Conservation (phyloP, 805 yeast genomes). For the Yarrowia yakushimensis region DNA sequence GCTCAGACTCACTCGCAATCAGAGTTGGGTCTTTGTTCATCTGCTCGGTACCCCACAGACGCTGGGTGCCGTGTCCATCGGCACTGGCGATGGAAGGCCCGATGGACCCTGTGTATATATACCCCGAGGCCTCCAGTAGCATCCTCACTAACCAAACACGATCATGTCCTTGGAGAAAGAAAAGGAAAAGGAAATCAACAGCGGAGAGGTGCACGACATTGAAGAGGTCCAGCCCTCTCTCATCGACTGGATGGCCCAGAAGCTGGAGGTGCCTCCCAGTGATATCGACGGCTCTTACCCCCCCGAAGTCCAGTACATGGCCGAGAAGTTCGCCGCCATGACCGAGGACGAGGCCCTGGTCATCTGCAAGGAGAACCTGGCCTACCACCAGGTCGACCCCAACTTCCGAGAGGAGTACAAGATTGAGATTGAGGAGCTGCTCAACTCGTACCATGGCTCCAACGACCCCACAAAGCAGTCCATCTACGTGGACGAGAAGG, state of each 20-base stretch:
- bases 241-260: conserved; percentile 14
- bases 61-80: neutral
- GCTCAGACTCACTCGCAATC: neutral
- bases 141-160: neutral
- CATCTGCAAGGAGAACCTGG: conserved; percentile 42
- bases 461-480: conserved; percentile 9
- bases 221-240: conserved; percentile 1
- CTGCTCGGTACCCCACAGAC: conserved; percentile 9
- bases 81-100: no score
- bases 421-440: conserved; percentile 28
- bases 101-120: neutral
- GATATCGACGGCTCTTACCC: conserved; percentile 15
- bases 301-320: conserved; percentile 39
- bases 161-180: conserved; percentile 22
- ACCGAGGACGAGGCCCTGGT: conserved; percentile 42
- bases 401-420: conserved; percentile 43
- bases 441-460: conserved; percentile 14
- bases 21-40: conserved; percentile 2
- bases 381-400: conserved; percentile 47
- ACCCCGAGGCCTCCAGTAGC: neutral
- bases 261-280: neutral
- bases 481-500: conserved; percentile 21
- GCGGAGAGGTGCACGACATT: conserved; percentile 13
- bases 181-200: conserved; percentile 15
- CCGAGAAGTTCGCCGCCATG: conserved; percentile 42